These are phyloP conservation scores for Pelargonium myrrhifolium DNA, from an alignment of 441 rosid genomes.

Conservation along the genomic window DNA sequence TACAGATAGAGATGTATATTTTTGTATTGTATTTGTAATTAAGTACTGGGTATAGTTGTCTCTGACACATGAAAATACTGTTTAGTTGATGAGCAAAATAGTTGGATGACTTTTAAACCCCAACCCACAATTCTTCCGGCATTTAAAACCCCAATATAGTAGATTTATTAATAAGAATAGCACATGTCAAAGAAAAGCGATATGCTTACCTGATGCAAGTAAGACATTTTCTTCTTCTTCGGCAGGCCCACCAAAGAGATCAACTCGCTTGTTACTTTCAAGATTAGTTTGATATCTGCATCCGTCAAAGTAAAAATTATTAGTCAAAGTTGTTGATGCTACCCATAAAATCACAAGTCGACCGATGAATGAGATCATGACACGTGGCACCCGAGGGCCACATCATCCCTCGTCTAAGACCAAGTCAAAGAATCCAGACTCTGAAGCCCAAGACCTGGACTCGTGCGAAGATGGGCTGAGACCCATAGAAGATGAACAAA, in stretches of 20 bases:
- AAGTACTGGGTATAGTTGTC: no score
- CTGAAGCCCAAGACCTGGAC: no score
- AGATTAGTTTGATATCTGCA: constrained; percentile 62
- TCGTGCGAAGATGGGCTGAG: no score
- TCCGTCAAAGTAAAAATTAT: not conserved
- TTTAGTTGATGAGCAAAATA: not conserved
- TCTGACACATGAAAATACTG: not conserved
- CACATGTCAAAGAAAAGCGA: constrained; percentile 6
- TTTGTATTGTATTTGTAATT: no score
- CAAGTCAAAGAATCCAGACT: no score
- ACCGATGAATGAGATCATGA: no score
- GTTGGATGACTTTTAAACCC: not conserved
- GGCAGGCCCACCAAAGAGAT: constrained; percentile 72
- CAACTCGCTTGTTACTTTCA: constrained; percentile 73
- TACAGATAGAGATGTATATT: no score
- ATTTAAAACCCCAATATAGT: not conserved
- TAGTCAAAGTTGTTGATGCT: no score
- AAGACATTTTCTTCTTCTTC: constrained; percentile 80
- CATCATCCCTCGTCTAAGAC: no score
- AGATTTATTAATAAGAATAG: constrained; percentile 4
- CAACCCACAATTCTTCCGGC: not conserved
- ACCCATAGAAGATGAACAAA: no score
- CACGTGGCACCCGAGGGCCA: no score
- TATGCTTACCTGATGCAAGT: constrained; percentile 72
- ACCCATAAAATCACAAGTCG: no score